phyloP scores from a whole-genome alignment of 768 basidiomycete species.

The Cystofilobasidium bisporidii region DNA sequence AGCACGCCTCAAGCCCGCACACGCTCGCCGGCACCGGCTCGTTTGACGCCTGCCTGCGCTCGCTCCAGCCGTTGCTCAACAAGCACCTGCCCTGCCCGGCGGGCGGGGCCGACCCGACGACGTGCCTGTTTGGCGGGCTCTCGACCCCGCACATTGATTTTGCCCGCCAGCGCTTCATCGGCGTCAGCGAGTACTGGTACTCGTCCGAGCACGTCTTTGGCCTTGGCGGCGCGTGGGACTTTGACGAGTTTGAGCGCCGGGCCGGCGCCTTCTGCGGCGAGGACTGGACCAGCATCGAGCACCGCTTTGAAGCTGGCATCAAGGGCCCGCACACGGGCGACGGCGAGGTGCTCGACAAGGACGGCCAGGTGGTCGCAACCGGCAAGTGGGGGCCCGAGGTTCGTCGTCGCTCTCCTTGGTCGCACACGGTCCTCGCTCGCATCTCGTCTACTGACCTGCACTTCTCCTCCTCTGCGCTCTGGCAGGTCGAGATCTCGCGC shows the following conservation, averaged over 20 bases:
- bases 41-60: slow-evolving; percentile 69
- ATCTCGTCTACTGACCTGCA: neutral
- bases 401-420: too few relatives aligned
- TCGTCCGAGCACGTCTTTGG: slow-evolving; percentile 86
- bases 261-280: slow-evolving; percentile 74
- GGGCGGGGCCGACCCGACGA: slow-evolving; percentile 40
- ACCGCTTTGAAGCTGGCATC: slow-evolving; percentile 43
- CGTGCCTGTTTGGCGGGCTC: slow-evolving; percentile 89
- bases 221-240: slow-evolving; percentile 88
- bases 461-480: neutral
- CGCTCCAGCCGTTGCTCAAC: slow-evolving; percentile 69
- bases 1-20: slow-evolving; percentile 50
- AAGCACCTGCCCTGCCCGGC: slow-evolving; percentile 66
- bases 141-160: slow-evolving; percentile 93
- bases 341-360: slow-evolving; percentile 34
- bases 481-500: slow-evolving; percentile 65
- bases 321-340: slow-evolving; percentile 43
- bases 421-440: neutral
- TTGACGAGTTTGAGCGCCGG: slow-evolving; percentile 88
- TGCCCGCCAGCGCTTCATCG: slow-evolving; percentile 66
- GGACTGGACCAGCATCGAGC: slow-evolving; percentile 66
- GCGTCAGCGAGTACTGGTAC: slow-evolving; percentile 98
- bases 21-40: slow-evolving; percentile 76
- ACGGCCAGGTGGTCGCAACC: slow-evolving; percentile 21
- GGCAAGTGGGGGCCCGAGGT: slow-evolving; percentile 43